phyloP scores from a whole-genome alignment of 352 stramenopile species.

The Globisporangium barbulae region DNA sequence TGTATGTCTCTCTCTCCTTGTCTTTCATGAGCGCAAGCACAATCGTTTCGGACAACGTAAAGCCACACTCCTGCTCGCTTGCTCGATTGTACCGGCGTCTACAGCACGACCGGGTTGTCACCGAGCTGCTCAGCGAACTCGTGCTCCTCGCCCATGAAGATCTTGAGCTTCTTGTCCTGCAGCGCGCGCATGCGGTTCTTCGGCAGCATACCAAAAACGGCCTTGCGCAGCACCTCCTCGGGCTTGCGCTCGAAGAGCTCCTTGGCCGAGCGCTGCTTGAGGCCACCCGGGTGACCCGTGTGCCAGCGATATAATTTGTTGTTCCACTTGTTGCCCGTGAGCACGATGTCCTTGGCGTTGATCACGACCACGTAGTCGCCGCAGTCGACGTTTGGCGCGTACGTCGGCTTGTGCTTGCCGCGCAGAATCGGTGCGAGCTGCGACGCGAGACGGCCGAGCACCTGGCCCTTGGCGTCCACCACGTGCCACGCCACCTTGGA shows the following conservation, averaged over 20 bases:
- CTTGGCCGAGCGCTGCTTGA: conserved; percentile 94
- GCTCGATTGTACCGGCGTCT: conserved; percentile 14
- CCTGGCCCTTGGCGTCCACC: conserved; percentile 94
- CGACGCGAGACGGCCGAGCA: conserved; percentile 94
- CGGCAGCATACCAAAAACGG: conserved; percentile 97
- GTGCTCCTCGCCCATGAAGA: conserved; percentile 93
- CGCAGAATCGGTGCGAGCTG: conserved; percentile 95
- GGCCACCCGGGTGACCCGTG: conserved; percentile 95
- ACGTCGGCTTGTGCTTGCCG: conserved; percentile 99
- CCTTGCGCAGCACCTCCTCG: conserved; percentile 94
- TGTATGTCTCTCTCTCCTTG: neutral
- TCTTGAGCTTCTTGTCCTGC: conserved; percentile 96
- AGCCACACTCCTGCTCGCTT: neutral
- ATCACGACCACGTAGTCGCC: conserved; percentile 98
- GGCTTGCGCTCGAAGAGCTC: conserved; percentile 94
- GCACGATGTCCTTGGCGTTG: conserved; percentile 94
- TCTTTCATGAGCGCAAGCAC: neutral
- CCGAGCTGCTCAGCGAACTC: conserved; percentile 89
- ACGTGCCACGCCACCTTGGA: conserved; percentile 94
- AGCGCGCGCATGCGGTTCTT: conserved; percentile 95
- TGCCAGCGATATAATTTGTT: conserved; percentile 98
- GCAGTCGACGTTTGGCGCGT: conserved; percentile 96
- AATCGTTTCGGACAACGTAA: neutral
- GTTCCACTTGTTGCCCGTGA: conserved; percentile 96
- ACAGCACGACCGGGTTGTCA: conserved; percentile 80